Evolutionary conservation across 345 rosid genomes (phyloP), one percentile per base, ranked within the genome.

Genomic region (Euphorbia tirucalli): DNA sequence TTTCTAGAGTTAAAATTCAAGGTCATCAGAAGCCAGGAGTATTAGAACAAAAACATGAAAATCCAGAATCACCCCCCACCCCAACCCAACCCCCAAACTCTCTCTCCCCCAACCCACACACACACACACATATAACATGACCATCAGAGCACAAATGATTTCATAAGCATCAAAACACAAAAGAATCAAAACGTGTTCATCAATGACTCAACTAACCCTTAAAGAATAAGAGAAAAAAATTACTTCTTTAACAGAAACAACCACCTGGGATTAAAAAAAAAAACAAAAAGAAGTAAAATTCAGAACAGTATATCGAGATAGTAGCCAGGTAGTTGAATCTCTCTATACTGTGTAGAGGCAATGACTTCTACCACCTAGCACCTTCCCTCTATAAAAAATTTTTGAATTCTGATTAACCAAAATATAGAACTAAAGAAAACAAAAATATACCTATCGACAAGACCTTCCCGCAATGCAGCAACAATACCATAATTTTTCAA

Each of bases 401-500:
- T 63, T 35, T 27, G 19, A 30, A 15, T 15, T 59, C 31, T 31
- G 18, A 24, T 24, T 5, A 27, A 14, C 1, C 1, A 66, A 6
- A 28, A 66, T 22, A 10, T 27, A 16, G 31, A 4, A 66, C 13
- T 21, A 11, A 56, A 0, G 27, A 60, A 52, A 3, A 32, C 11
- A 75, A 13, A 28, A 68, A 60, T 64, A 71, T 70, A 95, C 99
- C 99, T 95, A 80, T 95, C 97, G 0, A 75, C 75, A 68, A 95
- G 83, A 72, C 85, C 90, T 75, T 86, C 97, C 73, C 83, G 87
- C 73, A 92, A 67, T 43, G 80, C 83, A 76, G 80, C 82, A 61
- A 78, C 79, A 74, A 95, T 81, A 61, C 91, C 93, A 78, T 85
- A 88, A 73, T 86, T 90, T 88, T 95, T 90, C 82, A 92, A 81